Evolutionary conservation across 257 asterid genomes (phyloP).

Genomic region (Petunia secreta): DNA sequence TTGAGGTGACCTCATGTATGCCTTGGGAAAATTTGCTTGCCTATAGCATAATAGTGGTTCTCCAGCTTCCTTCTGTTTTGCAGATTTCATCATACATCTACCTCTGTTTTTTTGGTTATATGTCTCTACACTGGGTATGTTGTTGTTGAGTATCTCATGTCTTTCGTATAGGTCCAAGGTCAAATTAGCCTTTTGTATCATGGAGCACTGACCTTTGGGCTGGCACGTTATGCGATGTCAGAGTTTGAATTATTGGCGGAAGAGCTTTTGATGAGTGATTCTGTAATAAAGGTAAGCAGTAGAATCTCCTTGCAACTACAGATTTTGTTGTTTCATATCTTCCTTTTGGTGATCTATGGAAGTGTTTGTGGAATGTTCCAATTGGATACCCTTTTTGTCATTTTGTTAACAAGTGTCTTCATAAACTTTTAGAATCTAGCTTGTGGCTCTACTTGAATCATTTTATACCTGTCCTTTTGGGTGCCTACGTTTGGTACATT

Average conservation of each 20-base stretch:
- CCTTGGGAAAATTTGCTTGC: neutral
- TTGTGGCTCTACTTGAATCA: conserved; percentile 9
- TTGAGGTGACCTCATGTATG: conserved; percentile 3
- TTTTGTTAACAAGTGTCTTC: neutral
- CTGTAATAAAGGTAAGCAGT: conserved; percentile 70
- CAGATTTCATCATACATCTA: neutral
- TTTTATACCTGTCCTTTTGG: neutral
- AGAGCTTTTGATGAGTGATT: conserved; percentile 97
- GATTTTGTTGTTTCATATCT: conserved; percentile 24
- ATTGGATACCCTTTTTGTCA: neutral
- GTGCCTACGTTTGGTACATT: neutral
- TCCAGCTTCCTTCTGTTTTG: conserved; percentile 1
- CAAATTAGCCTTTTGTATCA: conserved; percentile 84
- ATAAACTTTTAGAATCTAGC: neutral
- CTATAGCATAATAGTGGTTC: neutral
- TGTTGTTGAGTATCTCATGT: neutral
- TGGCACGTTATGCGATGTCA: conserved; percentile 91
- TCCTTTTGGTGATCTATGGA: neutral
- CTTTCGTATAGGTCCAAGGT: conserved; percentile 82
- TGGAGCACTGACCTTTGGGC: conserved; percentile 89
- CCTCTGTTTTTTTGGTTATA: conserved; percentile 23
- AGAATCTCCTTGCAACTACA: neutral
- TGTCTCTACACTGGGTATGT: conserved; percentile 10
- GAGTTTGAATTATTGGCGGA: conserved; percentile 97
- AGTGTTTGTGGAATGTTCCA: neutral